A percentile compares a stretch with the other conserved stretches of the same genome.
phyloP scores from a whole-genome alignment of 768 basidiomycete genomes.

The Cubamyces lactineus region DNA sequence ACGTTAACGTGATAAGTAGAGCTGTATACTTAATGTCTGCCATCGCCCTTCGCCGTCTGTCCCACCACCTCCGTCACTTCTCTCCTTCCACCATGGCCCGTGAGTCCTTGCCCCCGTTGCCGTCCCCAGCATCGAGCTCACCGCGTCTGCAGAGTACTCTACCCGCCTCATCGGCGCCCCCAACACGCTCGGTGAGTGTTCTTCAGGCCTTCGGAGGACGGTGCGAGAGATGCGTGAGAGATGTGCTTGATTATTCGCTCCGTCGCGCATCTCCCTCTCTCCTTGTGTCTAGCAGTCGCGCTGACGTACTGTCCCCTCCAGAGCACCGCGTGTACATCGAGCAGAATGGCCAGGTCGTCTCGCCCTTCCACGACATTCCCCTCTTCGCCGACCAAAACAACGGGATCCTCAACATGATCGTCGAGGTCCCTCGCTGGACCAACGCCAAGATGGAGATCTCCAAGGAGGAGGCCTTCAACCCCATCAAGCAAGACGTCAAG shows the following conservation, averaged over 20 bases:
- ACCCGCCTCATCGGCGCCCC: conserved; percentile 83
- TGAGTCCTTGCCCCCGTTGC: conserved; percentile 39
- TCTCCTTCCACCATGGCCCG: conserved; percentile 57
- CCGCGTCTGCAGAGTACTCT: conserved; percentile 56
- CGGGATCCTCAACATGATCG: conserved; percentile 98
- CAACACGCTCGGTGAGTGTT: conserved; percentile 84
- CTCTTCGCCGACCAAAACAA: conserved; percentile 96
- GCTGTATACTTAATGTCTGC: conserved; percentile 26
- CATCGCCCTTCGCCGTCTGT: conserved; percentile 50
- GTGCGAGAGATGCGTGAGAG: conserved; percentile 33
- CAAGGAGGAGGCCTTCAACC: conserved; percentile 98
- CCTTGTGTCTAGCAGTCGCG: neutral
- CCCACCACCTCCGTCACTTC: conserved; percentile 65
- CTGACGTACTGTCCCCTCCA: conserved; percentile 37
- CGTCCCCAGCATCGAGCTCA: conserved; percentile 22
- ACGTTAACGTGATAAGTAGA: conserved; percentile 18
- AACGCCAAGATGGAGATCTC: conserved; percentile 99
- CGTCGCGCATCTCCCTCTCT: conserved; percentile 12
- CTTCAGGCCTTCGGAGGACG: neutral
- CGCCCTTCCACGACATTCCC: conserved; percentile 95
- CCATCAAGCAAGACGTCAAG: conserved; percentile 99
- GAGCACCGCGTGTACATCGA: conserved; percentile 97
- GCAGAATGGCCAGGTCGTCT: conserved; percentile 81
- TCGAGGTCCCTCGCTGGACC: conserved; percentile 98
- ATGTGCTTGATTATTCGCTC: conserved; percentile 21